Base-by-base conservation (phyloP, 306 rosid genomes). In the Trichosanthes cucumerina region DNA sequence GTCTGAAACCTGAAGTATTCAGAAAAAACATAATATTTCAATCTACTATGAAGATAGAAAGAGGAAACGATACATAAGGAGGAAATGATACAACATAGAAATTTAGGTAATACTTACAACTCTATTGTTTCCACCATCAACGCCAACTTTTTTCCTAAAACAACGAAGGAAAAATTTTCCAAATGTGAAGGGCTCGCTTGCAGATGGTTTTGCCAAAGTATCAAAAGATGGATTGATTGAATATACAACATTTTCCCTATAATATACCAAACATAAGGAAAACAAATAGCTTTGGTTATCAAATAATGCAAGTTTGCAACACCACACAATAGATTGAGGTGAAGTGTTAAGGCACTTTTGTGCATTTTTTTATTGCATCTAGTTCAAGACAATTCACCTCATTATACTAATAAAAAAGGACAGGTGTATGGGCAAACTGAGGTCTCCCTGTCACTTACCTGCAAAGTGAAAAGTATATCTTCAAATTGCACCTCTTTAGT, bases 131-230 rank as follows among this genome's bases (percentile, higher is more conserved):
- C n/a, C n/a, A n/a, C n/a, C n/a, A n/a, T n/a, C n/a, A n/a, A n/a
- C n/a, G n/a, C n/a, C n/a, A n/a, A n/a, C n/a, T n/a, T n/a, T n/a
- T n/a, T n/a, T n/a, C 99, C 99, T 59, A 96, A 85, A 77, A 96
- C 98, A 62, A 92, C 99, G 75, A 96, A 96, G 47, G 99, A 98
- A 76, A 96, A 96, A 84, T n/a, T n/a, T n/a, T n/a, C n/a, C n/a
- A 98, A 98, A 85, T 96, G 97, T 8, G 97, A 91, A 63, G 99
- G 99, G 81, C 92, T 96, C 36, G 99, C 99, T 98, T 96, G 95
- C 77, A 82, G 71, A 88, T 76, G 60, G 76, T 60, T 88, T 71
- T 62, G 21, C 68, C 68, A 76, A 38, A 79, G 74, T 78, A 85
- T 80, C 56, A 36, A 28, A 10, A 9, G 33, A 71, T 71, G 57